phyloP scores from a whole-genome alignment of 1,284 basidiomycete species.

The Veloboletus limbatus region DNA sequence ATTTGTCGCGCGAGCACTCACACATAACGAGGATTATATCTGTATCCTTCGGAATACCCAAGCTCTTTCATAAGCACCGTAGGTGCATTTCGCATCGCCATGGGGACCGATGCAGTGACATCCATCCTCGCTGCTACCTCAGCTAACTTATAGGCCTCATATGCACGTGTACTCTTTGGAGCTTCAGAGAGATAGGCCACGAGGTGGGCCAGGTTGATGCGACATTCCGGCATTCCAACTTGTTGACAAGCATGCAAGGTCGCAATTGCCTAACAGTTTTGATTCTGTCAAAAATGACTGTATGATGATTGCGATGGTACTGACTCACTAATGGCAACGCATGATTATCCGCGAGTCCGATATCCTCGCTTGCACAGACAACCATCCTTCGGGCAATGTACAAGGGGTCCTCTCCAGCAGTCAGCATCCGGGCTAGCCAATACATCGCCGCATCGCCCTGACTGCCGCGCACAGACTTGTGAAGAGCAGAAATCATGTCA shows the following conservation, averaged over 20 bases:
- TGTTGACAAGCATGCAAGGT: conserved; percentile 76
- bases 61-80: conserved; percentile 81
- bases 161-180: conserved; percentile 79
- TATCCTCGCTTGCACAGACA: conserved; percentile 84
- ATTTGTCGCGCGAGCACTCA: conserved; percentile 37
- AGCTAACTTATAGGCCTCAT: conserved; percentile 75
- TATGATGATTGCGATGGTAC: not conserved
- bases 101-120: conserved; percentile 61
- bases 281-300: not conserved
- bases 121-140: conserved; percentile 59
- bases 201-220: conserved; percentile 76
- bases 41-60: conserved; percentile 71
- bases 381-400: conserved; percentile 82
- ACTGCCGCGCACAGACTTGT: conserved; percentile 83
- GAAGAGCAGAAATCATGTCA: conserved; percentile 86
- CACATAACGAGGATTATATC: conserved; percentile 77
- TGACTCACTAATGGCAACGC: conserved; percentile 65
- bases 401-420: conserved; percentile 85
- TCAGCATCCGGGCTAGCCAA: conserved; percentile 84
- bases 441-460: conserved; percentile 83
- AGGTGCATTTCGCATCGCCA: conserved; percentile 85
- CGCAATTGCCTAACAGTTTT: conserved; percentile 62
- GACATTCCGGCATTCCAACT: conserved; percentile 84
- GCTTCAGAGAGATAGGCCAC: conserved; percentile 82
- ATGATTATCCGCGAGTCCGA: conserved; percentile 74